Base-by-base conservation (phyloP, 2,329 filamentous ascomycete genomes). In the Fusarium sp. region DNA sequence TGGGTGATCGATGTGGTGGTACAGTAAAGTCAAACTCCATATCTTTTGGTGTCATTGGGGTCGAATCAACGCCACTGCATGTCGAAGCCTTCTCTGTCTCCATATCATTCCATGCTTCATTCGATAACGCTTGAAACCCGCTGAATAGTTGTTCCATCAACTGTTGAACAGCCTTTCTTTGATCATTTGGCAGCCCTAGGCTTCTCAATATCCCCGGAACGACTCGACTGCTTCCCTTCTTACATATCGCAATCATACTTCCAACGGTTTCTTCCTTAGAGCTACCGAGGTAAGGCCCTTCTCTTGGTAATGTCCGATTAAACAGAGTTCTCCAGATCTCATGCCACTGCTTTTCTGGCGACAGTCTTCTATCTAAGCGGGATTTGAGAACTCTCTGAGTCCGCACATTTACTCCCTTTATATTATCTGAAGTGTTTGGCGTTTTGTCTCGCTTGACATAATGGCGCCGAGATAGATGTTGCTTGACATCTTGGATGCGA, bases 41-140 rank as follows among this genome's bases (percentile, higher is more conserved):
- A 3, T 16, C 33, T 1, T 28, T 5, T 6, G 50, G 50, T 12
- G 50, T 53, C 33, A 18, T 9, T 28, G 23, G 33, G 9, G 28
- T 12, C 7, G 50, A 35, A n/a, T 21, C 50, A n/a, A 21, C 3
- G 7, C 23, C 32, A 9, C 7, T 2, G 33, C 13, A 4, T 53
- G 12, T 5, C 12, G 32, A 12, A 16, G 3, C 0, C 0, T 37
- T 25, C 23, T 37, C 9, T 0, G 12, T 53, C 9, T 25, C 33
- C 12, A 9, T 2, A 2, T 2, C 9, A 2, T 9, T 25, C 7
- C 19, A 37, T 9, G 0, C 2, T 4, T 25, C 9, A 6, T 9
- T 19, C 4, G 50, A 38, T 16, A 53, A n/a, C 6, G 3, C 50
- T 16, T 53, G 13, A n/a, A 53, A 53, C 0, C 13, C 50, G 9